Evolutionary conservation across 495 filamentous ascomycete species (phyloP).

Genomic region (Xylona heveae): DNA sequence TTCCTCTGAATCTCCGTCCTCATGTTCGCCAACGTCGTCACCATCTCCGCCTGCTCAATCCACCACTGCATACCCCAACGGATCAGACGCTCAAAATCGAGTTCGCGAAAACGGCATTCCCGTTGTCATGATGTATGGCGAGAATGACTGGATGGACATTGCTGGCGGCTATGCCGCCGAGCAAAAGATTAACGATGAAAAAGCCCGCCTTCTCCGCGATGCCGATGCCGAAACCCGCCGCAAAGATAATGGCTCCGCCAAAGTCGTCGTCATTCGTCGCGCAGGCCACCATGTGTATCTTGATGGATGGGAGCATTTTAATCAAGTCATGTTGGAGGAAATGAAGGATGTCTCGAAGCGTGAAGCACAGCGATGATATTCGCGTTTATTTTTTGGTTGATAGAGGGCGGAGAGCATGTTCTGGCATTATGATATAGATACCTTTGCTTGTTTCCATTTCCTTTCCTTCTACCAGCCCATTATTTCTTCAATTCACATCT

Average conservation of each 20-base stretch:
- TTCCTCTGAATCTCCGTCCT: slow-evolving; percentile 5
- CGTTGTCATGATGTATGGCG: slow-evolving; percentile 83
- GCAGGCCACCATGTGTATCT: slow-evolving; percentile 91
- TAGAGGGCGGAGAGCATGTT: too few species aligned
- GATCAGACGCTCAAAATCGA: neutral
- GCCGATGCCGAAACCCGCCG: slow-evolving; percentile 46
- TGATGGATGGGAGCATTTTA: slow-evolving; percentile 81
- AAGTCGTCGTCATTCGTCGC: slow-evolving; percentile 60
- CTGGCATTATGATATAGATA: too few species aligned
- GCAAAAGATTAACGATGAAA: slow-evolving; percentile 55
- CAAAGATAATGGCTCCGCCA: slow-evolving; percentile 52
- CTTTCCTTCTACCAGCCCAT: too few species aligned
- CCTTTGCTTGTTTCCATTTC: too few species aligned
- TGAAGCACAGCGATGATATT: slow-evolving; percentile 16
- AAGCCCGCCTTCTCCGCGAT: slow-evolving; percentile 28
- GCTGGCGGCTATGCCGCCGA: slow-evolving; percentile 63
- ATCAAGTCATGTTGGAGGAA: slow-evolving; percentile 49
- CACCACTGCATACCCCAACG: neutral
- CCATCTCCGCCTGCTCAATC: slow-evolving; percentile 8
- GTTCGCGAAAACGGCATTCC: slow-evolving; percentile 61
- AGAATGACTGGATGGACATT: slow-evolving; percentile 97
- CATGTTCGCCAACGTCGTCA: slow-evolving; percentile 9
- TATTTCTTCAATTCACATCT: too few species aligned
- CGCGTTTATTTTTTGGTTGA: too few species aligned
- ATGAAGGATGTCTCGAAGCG: slow-evolving; percentile 46